Evolutionary conservation across 352 stramenopile species (phyloP).

Genomic region (Thraustochytrium sp.): DNA sequence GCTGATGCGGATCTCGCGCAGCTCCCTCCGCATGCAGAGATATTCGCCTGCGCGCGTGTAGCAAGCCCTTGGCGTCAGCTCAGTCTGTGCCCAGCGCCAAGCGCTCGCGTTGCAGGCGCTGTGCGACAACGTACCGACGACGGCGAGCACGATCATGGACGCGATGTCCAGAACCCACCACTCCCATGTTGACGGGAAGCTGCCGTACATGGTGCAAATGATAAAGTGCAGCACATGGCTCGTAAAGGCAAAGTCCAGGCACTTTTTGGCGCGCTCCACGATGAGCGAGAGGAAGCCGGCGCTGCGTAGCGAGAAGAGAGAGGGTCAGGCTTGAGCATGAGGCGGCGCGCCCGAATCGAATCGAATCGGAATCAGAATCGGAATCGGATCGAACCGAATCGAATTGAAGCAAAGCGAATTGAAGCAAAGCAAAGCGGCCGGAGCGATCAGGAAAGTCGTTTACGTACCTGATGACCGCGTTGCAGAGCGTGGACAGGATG

Average conservation of each 20-base stretch:
- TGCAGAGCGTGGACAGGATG: constrained; percentile 25
- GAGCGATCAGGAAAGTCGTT: too few relatives aligned
- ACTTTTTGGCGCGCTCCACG: constrained; percentile 79
- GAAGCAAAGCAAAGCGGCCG: constrained; percentile 52
- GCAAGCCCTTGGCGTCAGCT: too few relatives aligned
- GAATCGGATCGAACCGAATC: background rate
- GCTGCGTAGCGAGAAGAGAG: constrained; percentile 41
- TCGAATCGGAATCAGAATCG: background rate
- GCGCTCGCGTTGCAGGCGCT: too few relatives aligned
- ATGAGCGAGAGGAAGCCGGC: constrained; percentile 68
- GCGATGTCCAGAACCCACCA: constrained; percentile 73
- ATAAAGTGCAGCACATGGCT: constrained; percentile 77
- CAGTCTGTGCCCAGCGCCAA: too few relatives aligned
- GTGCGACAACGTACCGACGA: constrained; percentile 60
- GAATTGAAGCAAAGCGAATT: background rate
- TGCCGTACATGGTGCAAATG: constrained; percentile 70
- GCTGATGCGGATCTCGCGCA: constrained; percentile 77
- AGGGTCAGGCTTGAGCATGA: background rate
- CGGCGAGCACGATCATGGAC: constrained; percentile 64
- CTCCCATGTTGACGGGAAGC: constrained; percentile 72
- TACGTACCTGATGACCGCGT: constrained; percentile 31
- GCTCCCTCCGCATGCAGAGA: constrained; percentile 70
- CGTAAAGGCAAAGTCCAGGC: constrained; percentile 78
- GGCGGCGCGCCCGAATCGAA: background rate
- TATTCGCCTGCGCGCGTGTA: constrained; percentile 60